A percentile compares a stretch with the other conserved stretches of the same genome.
These are phyloP conservation scores for Phytophthora lateralis DNA, from an alignment of 352 stramenopile species.

Conservation along the genomic window DNA sequence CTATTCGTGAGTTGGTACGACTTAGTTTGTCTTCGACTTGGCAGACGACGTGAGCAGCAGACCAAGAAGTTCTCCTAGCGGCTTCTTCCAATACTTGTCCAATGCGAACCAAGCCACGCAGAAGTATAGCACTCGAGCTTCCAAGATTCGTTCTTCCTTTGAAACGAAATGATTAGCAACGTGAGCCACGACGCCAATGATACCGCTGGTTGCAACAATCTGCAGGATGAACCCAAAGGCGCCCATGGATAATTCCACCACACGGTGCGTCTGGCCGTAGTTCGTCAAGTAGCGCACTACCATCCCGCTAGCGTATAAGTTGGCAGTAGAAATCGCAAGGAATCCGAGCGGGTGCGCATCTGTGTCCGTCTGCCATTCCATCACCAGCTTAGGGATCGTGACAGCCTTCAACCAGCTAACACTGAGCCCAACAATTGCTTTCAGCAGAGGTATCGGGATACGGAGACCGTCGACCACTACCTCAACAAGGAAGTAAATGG, in stretches of 20 bases:
- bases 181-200: conserved; percentile 59
- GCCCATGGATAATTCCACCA: conserved; percentile 44
- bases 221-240: conserved; percentile 52
- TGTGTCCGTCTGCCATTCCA: conserved; percentile 56
- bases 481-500: conserved; percentile 60
- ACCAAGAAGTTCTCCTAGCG: conserved; percentile 45
- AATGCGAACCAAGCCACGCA: conserved; percentile 73
- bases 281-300: conserved; percentile 63
- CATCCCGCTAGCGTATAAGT: conserved; percentile 71
- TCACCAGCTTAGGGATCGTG: conserved; percentile 68
- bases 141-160: conserved; percentile 50
- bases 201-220: conserved; percentile 43
- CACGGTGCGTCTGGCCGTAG: conserved; percentile 42
- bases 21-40: conserved; percentile 34
- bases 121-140: conserved; percentile 64
- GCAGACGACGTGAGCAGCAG: conserved; percentile 15
- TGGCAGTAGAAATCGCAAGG: conserved; percentile 63
- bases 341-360: conserved; percentile 65
- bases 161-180: conserved; percentile 63
- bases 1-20: conserved; percentile 1
- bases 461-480: conserved; percentile 42
- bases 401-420: conserved; percentile 81
- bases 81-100: conserved; percentile 73
- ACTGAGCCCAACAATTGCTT: conserved; percentile 55
- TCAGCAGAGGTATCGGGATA: conserved; percentile 51